phyloP scores from a whole-genome alignment of 108 stramenopile species.

The Asterionellopsis glacialis region DNA sequence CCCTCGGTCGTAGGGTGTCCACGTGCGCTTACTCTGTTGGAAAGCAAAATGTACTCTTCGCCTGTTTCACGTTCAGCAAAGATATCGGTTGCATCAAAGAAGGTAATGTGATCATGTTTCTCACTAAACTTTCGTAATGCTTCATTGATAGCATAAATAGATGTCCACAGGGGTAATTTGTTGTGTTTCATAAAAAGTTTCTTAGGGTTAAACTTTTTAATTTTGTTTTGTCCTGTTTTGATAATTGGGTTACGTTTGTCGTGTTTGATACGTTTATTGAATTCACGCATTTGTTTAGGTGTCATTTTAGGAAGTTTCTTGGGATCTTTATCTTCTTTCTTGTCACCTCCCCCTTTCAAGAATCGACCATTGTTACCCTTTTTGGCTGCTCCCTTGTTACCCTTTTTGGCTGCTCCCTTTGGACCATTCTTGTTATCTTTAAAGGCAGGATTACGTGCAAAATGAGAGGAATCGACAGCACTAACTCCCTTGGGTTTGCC shows the following conservation, averaged over 20 bases:
- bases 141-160: conserved; percentile 64
- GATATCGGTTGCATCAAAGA: conserved; percentile 74
- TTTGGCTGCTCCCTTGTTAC: background rate
- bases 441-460: background rate
- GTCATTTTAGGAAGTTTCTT: conserved; percentile 8
- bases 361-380: background rate
- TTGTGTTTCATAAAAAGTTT: conserved; percentile 33
- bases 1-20: conserved; percentile 72
- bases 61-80: conserved; percentile 44
- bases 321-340: conserved; percentile 5
- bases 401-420: background rate
- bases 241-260: conserved; percentile 22
- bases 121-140: conserved; percentile 54
- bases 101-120: conserved; percentile 48
- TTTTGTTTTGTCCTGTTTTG: conserved; percentile 9
- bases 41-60: conserved; percentile 33
- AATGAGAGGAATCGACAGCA: background rate
- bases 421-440: conserved; percentile 15
- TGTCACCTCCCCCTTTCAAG: background rate
- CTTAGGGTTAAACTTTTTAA: conserved; percentile 36
- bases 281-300: background rate
- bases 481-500: background rate
- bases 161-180: conserved; percentile 65
- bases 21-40: conserved; percentile 45
- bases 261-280: conserved; percentile 13